These are phyloP conservation scores for Coemansia sp. DNA, from an alignment of 192 early-diverging fungal genomes.

Conservation along the genomic window DNA sequence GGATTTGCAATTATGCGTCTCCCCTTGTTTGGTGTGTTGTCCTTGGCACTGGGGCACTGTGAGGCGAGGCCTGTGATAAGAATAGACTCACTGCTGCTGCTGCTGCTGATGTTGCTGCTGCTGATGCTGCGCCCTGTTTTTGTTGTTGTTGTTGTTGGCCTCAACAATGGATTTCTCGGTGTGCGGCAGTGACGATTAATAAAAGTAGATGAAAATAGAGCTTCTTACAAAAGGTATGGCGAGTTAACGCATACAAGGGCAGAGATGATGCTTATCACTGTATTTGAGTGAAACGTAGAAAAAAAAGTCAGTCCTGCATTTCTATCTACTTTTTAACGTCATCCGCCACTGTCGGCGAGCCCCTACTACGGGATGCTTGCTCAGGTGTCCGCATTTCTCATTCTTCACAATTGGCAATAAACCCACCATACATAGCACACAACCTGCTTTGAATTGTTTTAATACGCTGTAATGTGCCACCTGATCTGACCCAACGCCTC, in stretches of 20 bases:
- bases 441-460: neutral
- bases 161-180: neutral
- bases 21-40: neutral
- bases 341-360: neutral
- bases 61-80: neutral
- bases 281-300: neutral
- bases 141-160: neutral
- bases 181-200: neutral
- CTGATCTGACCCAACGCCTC: neutral
- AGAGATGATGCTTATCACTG: neutral
- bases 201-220: neutral
- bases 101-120: neutral
- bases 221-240: neutral
- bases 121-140: neutral
- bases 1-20: slow-evolving; percentile 1
- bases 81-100: neutral
- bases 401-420: neutral
- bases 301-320: neutral
- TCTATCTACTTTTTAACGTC: neutral
- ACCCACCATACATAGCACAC: slow-evolving; percentile 3
- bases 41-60: slow-evolving; percentile 1
- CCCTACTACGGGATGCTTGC: neutral
- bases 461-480: neutral
- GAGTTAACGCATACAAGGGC: neutral
- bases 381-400: neutral